phyloP scores from a whole-genome alignment of 805 yeast genomes.

The Lipomyces oligophaga region DNA sequence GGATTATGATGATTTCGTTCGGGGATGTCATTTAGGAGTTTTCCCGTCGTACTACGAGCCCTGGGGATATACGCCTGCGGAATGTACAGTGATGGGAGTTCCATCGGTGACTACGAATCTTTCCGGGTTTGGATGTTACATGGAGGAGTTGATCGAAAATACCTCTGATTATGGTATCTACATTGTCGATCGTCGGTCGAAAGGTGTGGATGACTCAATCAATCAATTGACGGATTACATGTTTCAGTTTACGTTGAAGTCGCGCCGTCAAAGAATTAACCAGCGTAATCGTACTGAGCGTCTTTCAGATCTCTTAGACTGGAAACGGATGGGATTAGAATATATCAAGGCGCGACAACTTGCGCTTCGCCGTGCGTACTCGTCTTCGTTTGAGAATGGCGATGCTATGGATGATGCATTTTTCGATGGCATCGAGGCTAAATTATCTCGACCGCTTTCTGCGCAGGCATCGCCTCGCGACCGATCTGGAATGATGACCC shows the following conservation, averaged over 20 bases:
- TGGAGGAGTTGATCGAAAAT: constrained; percentile 95
- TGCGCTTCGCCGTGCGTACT: constrained; percentile 89
- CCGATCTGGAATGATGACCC: constrained; percentile 78
- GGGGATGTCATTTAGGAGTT: constrained; percentile 97
- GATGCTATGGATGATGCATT: constrained; percentile 34
- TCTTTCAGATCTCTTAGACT: constrained; percentile 84
- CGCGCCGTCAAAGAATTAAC: constrained; percentile 94
- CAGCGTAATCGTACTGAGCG: constrained; percentile 97
- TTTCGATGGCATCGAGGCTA: constrained; percentile 37
- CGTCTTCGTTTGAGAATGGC: constrained; percentile 57
- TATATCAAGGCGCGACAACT: constrained; percentile 91
- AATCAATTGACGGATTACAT: constrained; percentile 83
- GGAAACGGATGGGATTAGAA: constrained; percentile 98
- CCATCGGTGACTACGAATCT: constrained; percentile 95
- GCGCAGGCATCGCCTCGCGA: constrained; percentile 97
- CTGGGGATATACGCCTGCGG: constrained; percentile 99
- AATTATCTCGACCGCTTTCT: constrained; percentile 84
- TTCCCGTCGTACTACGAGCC: constrained; percentile 99
- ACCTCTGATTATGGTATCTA: constrained; percentile 95
- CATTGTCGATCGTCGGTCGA: constrained; percentile 90
- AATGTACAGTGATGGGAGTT: constrained; percentile 98
- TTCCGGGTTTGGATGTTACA: constrained; percentile 96
- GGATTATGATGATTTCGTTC: constrained; percentile 95
- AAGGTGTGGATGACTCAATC: constrained; percentile 88
- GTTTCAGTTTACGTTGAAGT: constrained; percentile 83